These are phyloP conservation scores for Xylaria hypoxylon DNA, from an alignment of 2,329 filamentous ascomycete species.

Conservation along the genomic window DNA sequence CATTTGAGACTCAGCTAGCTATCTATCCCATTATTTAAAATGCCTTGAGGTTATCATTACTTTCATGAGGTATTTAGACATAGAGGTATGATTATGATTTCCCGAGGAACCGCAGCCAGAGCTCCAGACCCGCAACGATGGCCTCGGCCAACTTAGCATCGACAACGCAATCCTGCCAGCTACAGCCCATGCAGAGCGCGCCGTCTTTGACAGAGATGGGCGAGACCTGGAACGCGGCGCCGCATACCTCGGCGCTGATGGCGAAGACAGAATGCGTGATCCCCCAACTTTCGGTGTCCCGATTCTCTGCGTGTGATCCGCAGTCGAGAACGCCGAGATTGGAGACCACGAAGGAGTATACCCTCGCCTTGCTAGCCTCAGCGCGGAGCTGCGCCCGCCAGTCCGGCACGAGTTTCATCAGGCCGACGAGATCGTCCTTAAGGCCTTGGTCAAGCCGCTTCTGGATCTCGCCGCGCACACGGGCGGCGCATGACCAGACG, in stretches of 20 bases:
- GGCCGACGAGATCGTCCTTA: slow-evolving; percentile 50
- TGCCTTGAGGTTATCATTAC: neutral
- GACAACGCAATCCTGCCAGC: slow-evolving; percentile 45
- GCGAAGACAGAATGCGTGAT: slow-evolving; percentile 40
- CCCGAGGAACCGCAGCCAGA: slow-evolving; percentile 38
- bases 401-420: slow-evolving; percentile 52
- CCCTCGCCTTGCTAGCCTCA: slow-evolving; percentile 47
- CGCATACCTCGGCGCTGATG: slow-evolving; percentile 40
- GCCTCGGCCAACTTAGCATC: slow-evolving; percentile 38
- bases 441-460: slow-evolving; percentile 46
- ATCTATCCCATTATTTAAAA: neutral
- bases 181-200: slow-evolving; percentile 40
- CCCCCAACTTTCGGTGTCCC: slow-evolving; percentile 30
- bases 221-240: slow-evolving; percentile 39
- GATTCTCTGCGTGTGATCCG: neutral
- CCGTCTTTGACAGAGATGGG: slow-evolving; percentile 38
- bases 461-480: slow-evolving; percentile 49
- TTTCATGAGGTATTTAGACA: neutral
- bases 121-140: slow-evolving; percentile 41
- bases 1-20: neutral
- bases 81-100: neutral
- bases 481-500: slow-evolving; percentile 44
- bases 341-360: slow-evolving; percentile 52
- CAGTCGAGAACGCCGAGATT: slow-evolving; percentile 54
- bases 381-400: slow-evolving; percentile 50